phyloP scores from a whole-genome alignment of 495 filamentous ascomycete genomes.

The Cryomyces minteri region DNA sequence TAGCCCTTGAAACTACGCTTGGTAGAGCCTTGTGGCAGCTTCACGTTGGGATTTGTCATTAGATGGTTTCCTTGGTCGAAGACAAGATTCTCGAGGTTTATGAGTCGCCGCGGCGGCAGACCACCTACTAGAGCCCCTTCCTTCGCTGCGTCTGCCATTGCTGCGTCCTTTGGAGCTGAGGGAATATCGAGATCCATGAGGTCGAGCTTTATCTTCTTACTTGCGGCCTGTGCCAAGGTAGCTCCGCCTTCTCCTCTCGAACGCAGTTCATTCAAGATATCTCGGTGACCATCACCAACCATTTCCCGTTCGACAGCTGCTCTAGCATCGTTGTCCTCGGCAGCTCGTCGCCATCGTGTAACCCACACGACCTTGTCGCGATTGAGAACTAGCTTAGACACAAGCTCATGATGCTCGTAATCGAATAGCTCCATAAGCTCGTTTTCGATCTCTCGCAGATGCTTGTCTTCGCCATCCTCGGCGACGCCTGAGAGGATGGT shows the following conservation, averaged over 20 bases:
- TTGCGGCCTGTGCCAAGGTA: conserved; percentile 30
- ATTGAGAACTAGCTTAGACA: conserved; percentile 82
- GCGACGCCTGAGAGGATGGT: conserved; percentile 57
- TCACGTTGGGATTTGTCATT: conserved; percentile 94
- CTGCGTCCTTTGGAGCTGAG: conserved; percentile 23
- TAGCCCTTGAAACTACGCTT: conserved; percentile 95
- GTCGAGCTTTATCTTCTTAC: conserved; percentile 68
- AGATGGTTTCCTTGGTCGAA: conserved; percentile 98
- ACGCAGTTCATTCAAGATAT: conserved; percentile 75
- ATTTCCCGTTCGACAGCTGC: conserved; percentile 74
- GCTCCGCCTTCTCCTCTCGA: conserved; percentile 24
- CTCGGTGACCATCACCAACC: conserved; percentile 66
- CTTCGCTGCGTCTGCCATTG: conserved; percentile 28
- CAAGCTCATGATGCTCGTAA: conserved; percentile 87
- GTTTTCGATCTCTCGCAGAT: conserved; percentile 87
- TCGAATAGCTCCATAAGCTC: conserved; percentile 97
- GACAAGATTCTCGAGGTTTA: conserved; percentile 88
- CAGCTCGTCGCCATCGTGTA: conserved; percentile 67
- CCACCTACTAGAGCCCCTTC: conserved; percentile 61
- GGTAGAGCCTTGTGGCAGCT: conserved; percentile 84
- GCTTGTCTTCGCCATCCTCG: conserved; percentile 62
- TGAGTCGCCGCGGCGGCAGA: conserved; percentile 68
- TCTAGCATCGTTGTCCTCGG: conserved; percentile 62
- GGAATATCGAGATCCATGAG: conserved; percentile 77
- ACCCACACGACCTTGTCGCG: conserved; percentile 89